Percentiles rank a stretch among this genome's conserved stretches.
These are phyloP conservation scores for Penicillium bialowiezense DNA, from an alignment of 495 filamentous ascomycete genomes.

Conservation along the genomic window DNA sequence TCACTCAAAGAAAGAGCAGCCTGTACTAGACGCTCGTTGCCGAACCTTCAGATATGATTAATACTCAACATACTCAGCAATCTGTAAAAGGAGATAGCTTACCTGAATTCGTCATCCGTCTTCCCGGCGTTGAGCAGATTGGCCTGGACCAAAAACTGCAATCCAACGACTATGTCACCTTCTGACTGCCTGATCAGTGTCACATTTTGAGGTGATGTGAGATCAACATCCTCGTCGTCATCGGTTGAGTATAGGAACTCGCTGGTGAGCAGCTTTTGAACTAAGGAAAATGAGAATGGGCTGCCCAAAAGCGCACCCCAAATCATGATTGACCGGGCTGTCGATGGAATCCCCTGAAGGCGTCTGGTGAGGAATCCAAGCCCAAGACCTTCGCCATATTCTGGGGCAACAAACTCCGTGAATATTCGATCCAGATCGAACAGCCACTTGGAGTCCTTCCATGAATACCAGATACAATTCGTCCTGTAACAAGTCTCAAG, in stretches of 20 bases:
- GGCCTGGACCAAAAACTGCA: constrained; percentile 74
- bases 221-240: constrained; percentile 32
- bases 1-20: constrained; percentile 69
- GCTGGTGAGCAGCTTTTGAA: constrained; percentile 72
- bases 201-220: constrained; percentile 31
- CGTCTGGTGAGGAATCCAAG: constrained; percentile 75
- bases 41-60: constrained; percentile 50
- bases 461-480: constrained; percentile 85
- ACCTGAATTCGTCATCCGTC: constrained; percentile 70
- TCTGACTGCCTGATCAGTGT: constrained; percentile 34
- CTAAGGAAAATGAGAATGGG: constrained; percentile 73
- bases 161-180: constrained; percentile 63
- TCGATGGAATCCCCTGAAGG: constrained; percentile 69
- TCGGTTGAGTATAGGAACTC: constrained; percentile 57
- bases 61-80: neutral
- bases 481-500: constrained; percentile 83
- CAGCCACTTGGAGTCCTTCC: constrained; percentile 73
- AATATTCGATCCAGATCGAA: constrained; percentile 82
- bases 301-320: constrained; percentile 81
- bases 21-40: constrained; percentile 78
- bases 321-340: constrained; percentile 72
- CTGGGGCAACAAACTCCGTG: constrained; percentile 71
- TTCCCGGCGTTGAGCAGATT: constrained; percentile 73
- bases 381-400: constrained; percentile 73
- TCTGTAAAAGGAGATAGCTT: neutral